Evolutionary conservation across 2,329 filamentous ascomycete species (phyloP).

Genomic region (Scedosporium aurantiacum): DNA sequence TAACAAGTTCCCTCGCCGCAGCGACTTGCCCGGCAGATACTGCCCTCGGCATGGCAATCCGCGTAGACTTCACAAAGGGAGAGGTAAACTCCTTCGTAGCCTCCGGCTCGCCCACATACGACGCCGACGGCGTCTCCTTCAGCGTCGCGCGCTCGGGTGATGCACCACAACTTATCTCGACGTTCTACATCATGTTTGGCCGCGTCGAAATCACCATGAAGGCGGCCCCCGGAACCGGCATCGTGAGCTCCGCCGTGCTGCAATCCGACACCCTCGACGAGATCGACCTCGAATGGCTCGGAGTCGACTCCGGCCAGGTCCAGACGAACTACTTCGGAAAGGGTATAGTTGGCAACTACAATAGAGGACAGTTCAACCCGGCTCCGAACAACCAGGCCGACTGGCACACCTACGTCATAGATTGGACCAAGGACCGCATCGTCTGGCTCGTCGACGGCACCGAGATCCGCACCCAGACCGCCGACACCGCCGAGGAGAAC

Average conservation of each 20-base stretch:
- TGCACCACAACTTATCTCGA: conserved; percentile 71
- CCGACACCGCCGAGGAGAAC: conserved; percentile 52
- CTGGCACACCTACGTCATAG: conserved; percentile 80
- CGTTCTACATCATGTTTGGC: conserved; percentile 99
- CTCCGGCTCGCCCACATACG: conserved; percentile 61
- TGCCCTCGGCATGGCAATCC: conserved; percentile 71
- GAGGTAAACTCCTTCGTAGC: conserved; percentile 67
- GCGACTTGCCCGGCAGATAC: conserved; percentile 62
- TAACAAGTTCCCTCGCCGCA: conserved; percentile 13
- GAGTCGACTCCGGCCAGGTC: conserved; percentile 63
- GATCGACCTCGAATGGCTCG: conserved; percentile 96
- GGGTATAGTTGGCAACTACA: conserved; percentile 73
- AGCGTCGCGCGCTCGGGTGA: conserved; percentile 70
- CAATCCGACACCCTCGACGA: conserved; percentile 90
- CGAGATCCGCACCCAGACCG: conserved; percentile 64
- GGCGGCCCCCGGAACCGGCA: conserved; percentile 76
- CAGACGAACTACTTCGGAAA: conserved; percentile 98
- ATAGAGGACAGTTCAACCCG: conserved; percentile 72
- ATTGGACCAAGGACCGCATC: conserved; percentile 81
- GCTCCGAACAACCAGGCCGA: conserved; percentile 55
- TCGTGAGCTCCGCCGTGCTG: conserved; percentile 85
- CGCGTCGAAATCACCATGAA: conserved; percentile 78
- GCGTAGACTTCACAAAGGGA: conserved; percentile 73
- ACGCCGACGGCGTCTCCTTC: conserved; percentile 63
- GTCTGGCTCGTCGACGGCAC: conserved; percentile 76